phyloP scores from a whole-genome alignment of 768 basidiomycete species.

The Coprinopsis cinerea region DNA sequence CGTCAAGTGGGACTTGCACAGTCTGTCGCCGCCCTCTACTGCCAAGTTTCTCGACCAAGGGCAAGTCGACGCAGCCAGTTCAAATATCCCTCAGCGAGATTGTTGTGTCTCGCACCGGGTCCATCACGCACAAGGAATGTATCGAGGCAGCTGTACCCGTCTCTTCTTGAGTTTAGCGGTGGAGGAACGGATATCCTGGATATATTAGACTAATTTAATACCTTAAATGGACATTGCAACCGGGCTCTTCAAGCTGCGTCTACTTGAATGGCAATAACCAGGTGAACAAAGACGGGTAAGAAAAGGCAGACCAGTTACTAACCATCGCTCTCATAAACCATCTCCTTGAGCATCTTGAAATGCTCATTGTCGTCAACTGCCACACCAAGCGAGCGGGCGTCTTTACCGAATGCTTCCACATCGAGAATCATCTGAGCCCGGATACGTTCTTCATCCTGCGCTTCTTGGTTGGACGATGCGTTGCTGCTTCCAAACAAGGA shows the following conservation, averaged over 20 bases:
- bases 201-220: no score
- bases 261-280: no score
- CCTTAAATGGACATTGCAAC: no score
- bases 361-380: conserved; percentile 45
- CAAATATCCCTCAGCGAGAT: conserved; percentile 25
- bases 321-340: conserved; percentile 47
- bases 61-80: conserved; percentile 2
- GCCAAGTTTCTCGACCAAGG: background rate
- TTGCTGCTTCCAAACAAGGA: conserved; percentile 72
- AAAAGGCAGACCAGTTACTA: conserved; percentile 17
- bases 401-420: conserved; percentile 76
- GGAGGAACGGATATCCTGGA: no score
- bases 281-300: no score
- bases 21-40: conserved; percentile 46
- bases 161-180: no score
- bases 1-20: conserved; percentile 42
- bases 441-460: conserved; percentile 85
- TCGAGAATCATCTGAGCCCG: conserved; percentile 79
- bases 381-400: conserved; percentile 67
- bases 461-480: conserved; percentile 52
- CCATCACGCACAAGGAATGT: conserved; percentile 49
- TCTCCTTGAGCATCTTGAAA: conserved; percentile 51
- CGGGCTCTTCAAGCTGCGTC: no score
- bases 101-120: conserved; percentile 52
- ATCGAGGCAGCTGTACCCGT: no score